phyloP scores from a whole-genome alignment of 352 stramenopile species.

The Pseudoperonospora humuli region DNA sequence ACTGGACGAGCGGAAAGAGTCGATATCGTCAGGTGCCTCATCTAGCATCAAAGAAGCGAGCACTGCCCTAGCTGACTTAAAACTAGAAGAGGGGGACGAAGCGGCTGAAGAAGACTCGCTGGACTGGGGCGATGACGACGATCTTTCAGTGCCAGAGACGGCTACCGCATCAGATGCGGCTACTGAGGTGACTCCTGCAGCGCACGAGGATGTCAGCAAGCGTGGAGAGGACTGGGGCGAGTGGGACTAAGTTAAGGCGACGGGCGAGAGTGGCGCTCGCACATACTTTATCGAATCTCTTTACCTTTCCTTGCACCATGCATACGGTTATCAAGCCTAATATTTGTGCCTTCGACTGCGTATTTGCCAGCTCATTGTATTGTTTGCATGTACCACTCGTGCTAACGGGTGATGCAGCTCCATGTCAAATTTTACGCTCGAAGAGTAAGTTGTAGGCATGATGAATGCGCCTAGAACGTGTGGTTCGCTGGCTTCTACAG shows the following conservation, averaged over 20 bases:
- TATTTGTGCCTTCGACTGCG: constrained; percentile 2
- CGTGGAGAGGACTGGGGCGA: constrained; percentile 59
- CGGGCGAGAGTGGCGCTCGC: background rate
- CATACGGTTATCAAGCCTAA: constrained; percentile 6
- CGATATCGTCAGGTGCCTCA: constrained; percentile 37
- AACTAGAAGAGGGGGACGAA: constrained; percentile 29
- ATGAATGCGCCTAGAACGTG: too few relatives aligned
- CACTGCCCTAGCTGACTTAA: constrained; percentile 21
- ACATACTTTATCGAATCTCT: constrained; percentile 18
- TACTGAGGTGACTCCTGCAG: constrained; percentile 7
- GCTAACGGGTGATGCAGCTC: too few relatives aligned
- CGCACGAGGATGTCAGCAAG: constrained; percentile 31
- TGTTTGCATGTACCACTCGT: background rate
- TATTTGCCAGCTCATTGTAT: background rate
- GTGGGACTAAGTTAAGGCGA: constrained; percentile 42
- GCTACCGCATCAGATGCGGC: constrained; percentile 5
- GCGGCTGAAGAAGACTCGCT: constrained; percentile 36
- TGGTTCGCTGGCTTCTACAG: too few relatives aligned
- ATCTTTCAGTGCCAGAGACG: constrained; percentile 20
- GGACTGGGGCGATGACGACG: constrained; percentile 60
- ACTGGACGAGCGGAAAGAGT: constrained; percentile 55
- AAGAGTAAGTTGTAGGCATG: too few relatives aligned
- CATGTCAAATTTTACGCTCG: too few relatives aligned
- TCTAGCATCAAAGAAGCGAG: constrained; percentile 22
- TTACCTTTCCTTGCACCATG: constrained; percentile 3